Conservation (phyloP, 2,329 filamentous ascomycete genomes). For the Curvularia eragrostidis region DNA sequence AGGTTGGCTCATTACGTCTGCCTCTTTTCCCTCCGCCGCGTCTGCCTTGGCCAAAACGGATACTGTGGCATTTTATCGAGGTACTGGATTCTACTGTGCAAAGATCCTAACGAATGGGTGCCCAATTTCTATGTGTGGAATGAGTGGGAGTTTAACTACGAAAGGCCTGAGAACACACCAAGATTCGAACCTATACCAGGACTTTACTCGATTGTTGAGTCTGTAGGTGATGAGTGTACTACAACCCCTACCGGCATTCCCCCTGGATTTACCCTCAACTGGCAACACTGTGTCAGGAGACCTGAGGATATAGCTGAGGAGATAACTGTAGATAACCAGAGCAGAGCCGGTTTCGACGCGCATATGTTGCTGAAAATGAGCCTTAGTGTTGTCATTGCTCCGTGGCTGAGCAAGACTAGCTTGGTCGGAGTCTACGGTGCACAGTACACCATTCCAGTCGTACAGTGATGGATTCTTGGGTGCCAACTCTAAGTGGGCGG, state of each 20-base stretch:
- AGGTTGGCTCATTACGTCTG: neutral
- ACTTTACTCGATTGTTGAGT: neutral
- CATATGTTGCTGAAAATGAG: neutral
- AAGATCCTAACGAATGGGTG: neutral
- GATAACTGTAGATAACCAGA: neutral
- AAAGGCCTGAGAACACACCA: neutral
- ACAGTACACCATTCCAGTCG: slow-evolving; percentile 5
- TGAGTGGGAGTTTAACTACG: neutral
- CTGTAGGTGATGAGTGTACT: neutral
- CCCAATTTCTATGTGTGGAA: neutral
- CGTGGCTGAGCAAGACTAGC: neutral
- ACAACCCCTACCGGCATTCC: no score
- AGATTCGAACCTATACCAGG: neutral
- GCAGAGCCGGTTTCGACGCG: neutral
- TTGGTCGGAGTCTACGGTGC: neutral
- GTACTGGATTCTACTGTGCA: neutral
- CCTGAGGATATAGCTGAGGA: no score
- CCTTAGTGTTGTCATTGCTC: neutral
- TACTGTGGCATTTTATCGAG: neutral
- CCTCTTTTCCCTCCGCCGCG: neutral
- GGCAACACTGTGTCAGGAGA: no score
- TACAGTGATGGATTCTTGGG: slow-evolving; percentile 10
- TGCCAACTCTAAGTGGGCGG: slow-evolving; percentile 17
- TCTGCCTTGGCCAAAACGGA: neutral
- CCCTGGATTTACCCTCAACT: neutral